These are phyloP conservation scores for Gossypium davidsonii DNA, from an alignment of 441 rosid species.

Conservation along the genomic window DNA sequence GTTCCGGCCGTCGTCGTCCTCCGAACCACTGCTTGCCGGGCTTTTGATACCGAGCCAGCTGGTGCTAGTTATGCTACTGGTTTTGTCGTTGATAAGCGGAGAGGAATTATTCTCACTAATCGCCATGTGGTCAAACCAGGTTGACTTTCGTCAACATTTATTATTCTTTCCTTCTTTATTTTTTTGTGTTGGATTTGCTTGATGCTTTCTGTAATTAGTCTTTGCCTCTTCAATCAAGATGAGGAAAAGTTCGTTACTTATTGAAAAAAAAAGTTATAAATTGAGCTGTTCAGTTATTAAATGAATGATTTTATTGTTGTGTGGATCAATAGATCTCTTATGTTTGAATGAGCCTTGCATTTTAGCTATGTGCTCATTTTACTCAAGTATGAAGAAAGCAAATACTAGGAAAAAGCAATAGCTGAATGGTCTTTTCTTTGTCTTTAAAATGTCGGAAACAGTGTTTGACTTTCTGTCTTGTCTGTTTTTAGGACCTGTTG, in stretches of 20 bases:
- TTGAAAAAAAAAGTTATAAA: background rate
- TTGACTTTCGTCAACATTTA: slow-evolving; percentile 10
- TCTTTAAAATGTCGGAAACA: background rate
- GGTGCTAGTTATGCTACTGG: slow-evolving; percentile 82
- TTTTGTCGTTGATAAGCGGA: slow-evolving; percentile 76
- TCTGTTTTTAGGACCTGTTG: slow-evolving; percentile 67
- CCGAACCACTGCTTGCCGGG: slow-evolving; percentile 66
- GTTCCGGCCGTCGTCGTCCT: slow-evolving; percentile 91
- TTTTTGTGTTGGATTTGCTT: background rate
- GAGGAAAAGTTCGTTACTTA: background rate
- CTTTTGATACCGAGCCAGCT: slow-evolving; percentile 78
- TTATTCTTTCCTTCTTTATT: background rate
- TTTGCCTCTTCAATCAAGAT: background rate
- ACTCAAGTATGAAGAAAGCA: background rate
- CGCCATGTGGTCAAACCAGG: slow-evolving; percentile 97
- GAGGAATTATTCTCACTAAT: slow-evolving; percentile 91
- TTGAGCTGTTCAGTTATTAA: slow-evolving; percentile 4
- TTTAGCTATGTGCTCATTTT: background rate
- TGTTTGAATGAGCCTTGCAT: background rate
- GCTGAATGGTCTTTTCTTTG: background rate
- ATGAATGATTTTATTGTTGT: background rate
- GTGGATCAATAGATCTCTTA: background rate
- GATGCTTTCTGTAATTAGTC: background rate
- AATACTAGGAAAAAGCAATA: background rate
- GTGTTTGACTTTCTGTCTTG: slow-evolving; percentile 1